These are phyloP conservation scores for Triticum timopheevii DNA, from an alignment of 176 grass and related monocot genomes.

Conservation along the genomic window DNA sequence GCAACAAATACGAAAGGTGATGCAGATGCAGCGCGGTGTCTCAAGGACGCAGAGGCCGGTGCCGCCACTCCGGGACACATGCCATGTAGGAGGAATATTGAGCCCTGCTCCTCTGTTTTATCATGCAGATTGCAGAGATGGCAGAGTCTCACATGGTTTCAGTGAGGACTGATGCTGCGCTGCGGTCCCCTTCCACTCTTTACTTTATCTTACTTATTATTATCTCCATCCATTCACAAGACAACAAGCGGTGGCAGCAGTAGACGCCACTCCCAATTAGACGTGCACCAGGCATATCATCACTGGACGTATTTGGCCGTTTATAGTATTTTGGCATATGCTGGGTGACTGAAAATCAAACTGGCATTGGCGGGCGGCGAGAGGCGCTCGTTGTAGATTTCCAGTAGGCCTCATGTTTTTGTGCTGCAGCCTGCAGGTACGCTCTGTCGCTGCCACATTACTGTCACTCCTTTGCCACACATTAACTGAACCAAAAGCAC, in stretches of 20 bases:
- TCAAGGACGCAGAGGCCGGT: background rate
- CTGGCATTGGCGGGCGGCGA: background rate
- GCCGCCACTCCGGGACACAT: background rate
- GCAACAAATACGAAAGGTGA: background rate
- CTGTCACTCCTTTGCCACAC: background rate
- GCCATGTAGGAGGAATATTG: background rate
- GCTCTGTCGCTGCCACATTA: background rate
- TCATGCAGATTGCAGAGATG: background rate
- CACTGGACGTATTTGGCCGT: background rate
- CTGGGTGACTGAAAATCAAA: slow-evolving; percentile 10
- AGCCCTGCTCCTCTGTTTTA: background rate
- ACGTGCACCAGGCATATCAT: background rate
- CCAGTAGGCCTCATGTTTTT: background rate
- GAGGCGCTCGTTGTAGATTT: background rate
- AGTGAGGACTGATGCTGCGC: slow-evolving; percentile 9
- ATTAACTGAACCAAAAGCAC: background rate
- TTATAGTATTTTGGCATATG: slow-evolving; percentile 9
- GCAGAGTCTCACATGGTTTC: slow-evolving; percentile 44
- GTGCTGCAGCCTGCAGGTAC: background rate
- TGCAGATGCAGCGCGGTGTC: background rate
- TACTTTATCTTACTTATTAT: background rate
- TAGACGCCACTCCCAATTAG: background rate
- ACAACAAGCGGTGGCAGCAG: background rate
- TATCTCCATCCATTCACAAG: slow-evolving; percentile 23
- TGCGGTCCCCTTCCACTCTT: slow-evolving; percentile 9